Evolutionary conservation across 1,139 yeast genomes (phyloP).

Genomic region (Scheffersomyces illinoinensis): DNA sequence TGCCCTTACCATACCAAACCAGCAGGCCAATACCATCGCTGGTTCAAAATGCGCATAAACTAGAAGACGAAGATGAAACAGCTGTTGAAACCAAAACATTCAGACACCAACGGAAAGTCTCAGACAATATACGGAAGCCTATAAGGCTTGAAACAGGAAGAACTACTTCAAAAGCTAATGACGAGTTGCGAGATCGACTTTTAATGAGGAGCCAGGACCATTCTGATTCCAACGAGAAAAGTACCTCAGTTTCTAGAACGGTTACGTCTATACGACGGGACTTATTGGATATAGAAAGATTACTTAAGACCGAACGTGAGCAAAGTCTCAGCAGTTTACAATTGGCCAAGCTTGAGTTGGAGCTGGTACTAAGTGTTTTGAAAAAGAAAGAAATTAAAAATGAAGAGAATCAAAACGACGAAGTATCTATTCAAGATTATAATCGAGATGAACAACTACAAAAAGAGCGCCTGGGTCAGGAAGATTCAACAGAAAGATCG

Average conservation of each 20-base stretch:
- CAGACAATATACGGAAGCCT: slow-evolving; percentile 4
- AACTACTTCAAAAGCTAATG: slow-evolving; percentile 1
- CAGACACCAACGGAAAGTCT: slow-evolving; percentile 5
- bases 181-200: not conserved
- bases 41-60: slow-evolving; percentile 1
- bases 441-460: not conserved
- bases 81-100: slow-evolving; percentile 15
- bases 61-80: slow-evolving; percentile 16
- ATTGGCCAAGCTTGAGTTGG: not conserved
- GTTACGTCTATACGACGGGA: not conserved
- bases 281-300: not conserved
- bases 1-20: slow-evolving; percentile 35
- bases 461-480: not conserved
- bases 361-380: not conserved
- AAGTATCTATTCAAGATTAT: not conserved
- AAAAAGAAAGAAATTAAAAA: not conserved
- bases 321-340: not conserved
- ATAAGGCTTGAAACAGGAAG: not conserved
- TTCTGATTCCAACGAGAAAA: not conserved
- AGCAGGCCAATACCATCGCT: not conserved
- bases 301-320: not conserved
- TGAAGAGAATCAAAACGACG: not conserved
- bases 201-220: not conserved
- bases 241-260: not conserved
- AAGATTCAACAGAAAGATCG: not conserved